These are phyloP conservation scores for Penicillium italicum DNA, from an alignment of 2,329 filamentous ascomycete species.

Conservation along the genomic window DNA sequence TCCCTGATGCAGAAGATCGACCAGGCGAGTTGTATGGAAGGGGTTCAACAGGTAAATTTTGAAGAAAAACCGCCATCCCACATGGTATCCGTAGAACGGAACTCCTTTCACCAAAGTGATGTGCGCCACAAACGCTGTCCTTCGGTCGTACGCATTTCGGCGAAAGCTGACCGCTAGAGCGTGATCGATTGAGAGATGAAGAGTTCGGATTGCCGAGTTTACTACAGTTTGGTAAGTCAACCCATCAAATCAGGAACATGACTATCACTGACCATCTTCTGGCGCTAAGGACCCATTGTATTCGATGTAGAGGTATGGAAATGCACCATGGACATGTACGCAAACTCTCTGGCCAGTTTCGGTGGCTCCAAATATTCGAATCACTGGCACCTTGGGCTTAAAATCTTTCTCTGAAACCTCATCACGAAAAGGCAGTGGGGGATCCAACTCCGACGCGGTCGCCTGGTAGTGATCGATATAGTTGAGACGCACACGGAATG, in stretches of 20 bases:
- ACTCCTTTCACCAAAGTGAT: slow-evolving; percentile 89
- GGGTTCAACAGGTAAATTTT: slow-evolving; percentile 96
- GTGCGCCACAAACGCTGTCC: slow-evolving; percentile 75
- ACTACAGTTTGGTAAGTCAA: slow-evolving; percentile 49
- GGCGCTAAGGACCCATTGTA: slow-evolving; percentile 67
- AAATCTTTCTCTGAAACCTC: slow-evolving; percentile 57
- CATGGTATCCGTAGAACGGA: slow-evolving; percentile 93
- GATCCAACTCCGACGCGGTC: slow-evolving; percentile 73
- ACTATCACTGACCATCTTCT: slow-evolving; percentile 58
- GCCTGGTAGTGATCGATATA: slow-evolving; percentile 94
- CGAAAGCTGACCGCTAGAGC: slow-evolving; percentile 83
- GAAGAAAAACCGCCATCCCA: slow-evolving; percentile 85
- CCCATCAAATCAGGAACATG: not conserved
- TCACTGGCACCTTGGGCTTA: slow-evolving; percentile 73
- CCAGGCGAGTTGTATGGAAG: slow-evolving; percentile 76
- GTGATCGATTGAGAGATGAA: slow-evolving; percentile 87
- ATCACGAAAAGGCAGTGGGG: slow-evolving; percentile 65
- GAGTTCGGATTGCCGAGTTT: slow-evolving; percentile 67
- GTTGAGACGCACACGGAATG: slow-evolving; percentile 87
- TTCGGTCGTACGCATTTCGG: slow-evolving; percentile 66
- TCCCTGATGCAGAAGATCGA: slow-evolving; percentile 83
- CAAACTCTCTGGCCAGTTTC: slow-evolving; percentile 95
- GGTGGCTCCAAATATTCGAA: slow-evolving; percentile 87
- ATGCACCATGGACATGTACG: slow-evolving; percentile 89
- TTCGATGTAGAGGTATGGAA: slow-evolving; percentile 92